These are phyloP conservation scores for Trichodelitschia bisporula DNA, from an alignment of 495 filamentous ascomycete genomes.

Conservation along the genomic window DNA sequence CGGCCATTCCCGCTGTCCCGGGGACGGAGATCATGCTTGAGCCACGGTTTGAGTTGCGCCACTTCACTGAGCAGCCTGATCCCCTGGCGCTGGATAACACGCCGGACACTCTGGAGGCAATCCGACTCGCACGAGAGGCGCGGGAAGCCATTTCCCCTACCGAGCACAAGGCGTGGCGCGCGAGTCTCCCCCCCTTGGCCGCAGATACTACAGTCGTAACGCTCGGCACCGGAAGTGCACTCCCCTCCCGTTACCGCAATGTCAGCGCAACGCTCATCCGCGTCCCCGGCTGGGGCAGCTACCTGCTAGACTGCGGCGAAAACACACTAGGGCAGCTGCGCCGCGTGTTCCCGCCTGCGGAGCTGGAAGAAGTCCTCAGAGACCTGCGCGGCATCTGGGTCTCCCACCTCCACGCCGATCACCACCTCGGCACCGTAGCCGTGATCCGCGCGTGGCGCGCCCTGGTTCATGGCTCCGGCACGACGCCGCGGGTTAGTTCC, in stretches of 20 bases:
- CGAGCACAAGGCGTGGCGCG: constrained; percentile 15
- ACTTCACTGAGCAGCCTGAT: constrained; percentile 28
- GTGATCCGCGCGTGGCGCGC: constrained; percentile 58
- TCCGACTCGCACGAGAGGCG: constrained; percentile 24
- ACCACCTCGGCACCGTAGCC: constrained; percentile 63
- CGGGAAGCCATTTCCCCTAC: constrained; percentile 17
- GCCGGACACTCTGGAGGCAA: constrained; percentile 16
- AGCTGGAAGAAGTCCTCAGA: constrained; percentile 41
- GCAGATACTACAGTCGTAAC: constrained; percentile 59
- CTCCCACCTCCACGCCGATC: constrained; percentile 86
- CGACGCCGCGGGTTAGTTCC: constrained; percentile 1
- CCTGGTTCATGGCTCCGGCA: constrained; percentile 15
- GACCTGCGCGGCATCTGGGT: constrained; percentile 81
- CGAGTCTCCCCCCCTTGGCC: constrained; percentile 27
- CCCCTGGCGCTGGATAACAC: constrained; percentile 16
- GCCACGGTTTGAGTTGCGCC: constrained; percentile 34
- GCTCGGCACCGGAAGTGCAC: constrained; percentile 72
- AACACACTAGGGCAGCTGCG: constrained; percentile 78
- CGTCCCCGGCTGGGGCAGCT: constrained; percentile 61
- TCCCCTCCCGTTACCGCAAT: constrained; percentile 83
- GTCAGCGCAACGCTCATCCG: constrained; percentile 71
- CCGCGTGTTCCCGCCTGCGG: constrained; percentile 35
- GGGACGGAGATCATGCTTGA: constrained; percentile 34
- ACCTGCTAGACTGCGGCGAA: constrained; percentile 79
- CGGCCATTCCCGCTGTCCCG: too few relatives aligned